A percentile compares a stretch with the other conserved stretches of the same genome.
phyloP scores from a whole-genome alignment of 352 stramenopile species.

The Globisporangium rhizosaccharum region DNA sequence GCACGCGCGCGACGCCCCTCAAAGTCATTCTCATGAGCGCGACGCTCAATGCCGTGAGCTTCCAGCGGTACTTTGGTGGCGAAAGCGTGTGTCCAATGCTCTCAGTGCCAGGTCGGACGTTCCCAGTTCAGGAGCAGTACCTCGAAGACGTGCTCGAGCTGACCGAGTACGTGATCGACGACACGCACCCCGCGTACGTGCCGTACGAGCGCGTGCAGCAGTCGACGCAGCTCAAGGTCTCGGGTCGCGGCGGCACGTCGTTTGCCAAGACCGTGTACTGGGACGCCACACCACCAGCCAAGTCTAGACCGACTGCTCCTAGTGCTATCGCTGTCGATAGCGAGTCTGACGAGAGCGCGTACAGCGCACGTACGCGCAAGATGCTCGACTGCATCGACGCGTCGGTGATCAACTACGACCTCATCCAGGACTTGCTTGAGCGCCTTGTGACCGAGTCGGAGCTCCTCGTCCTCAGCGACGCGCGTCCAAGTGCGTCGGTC shows the following conservation, averaged over 20 bases:
- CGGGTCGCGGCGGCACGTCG: slow-evolving; percentile 54
- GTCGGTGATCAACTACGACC: slow-evolving; percentile 92
- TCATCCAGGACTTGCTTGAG: slow-evolving; percentile 88
- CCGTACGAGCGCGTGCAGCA: slow-evolving; percentile 21
- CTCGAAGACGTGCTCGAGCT: slow-evolving; percentile 92
- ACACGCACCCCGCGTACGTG: slow-evolving; percentile 49
- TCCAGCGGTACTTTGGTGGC: slow-evolving; percentile 93
- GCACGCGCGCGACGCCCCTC: slow-evolving; percentile 46
- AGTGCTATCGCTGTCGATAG: not conserved
- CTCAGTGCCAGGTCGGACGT: slow-evolving; percentile 91
- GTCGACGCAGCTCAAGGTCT: slow-evolving; percentile 58
- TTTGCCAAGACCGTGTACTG: slow-evolving; percentile 60
- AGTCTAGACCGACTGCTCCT: slow-evolving; percentile 22
- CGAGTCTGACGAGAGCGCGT: slow-evolving; percentile 22
- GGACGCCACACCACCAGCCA: slow-evolving; percentile 25
- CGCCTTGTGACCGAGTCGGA: slow-evolving; percentile 63
- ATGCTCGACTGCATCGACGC: slow-evolving; percentile 85
- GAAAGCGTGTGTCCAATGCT: slow-evolving; percentile 81
- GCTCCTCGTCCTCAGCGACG: slow-evolving; percentile 18
- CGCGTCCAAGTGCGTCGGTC: slow-evolving; percentile 68
- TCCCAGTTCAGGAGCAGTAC: slow-evolving; percentile 95
- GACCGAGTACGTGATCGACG: slow-evolving; percentile 83
- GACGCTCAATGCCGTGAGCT: slow-evolving; percentile 93
- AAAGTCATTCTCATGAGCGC: slow-evolving; percentile 97
- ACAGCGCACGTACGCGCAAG: slow-evolving; percentile 84